Evolutionary conservation across 371 early-diverging fungal genomes (phyloP), one percentile per base, ranked within the genome.

Genomic region (Syncephalastrum monosporum): DNA sequence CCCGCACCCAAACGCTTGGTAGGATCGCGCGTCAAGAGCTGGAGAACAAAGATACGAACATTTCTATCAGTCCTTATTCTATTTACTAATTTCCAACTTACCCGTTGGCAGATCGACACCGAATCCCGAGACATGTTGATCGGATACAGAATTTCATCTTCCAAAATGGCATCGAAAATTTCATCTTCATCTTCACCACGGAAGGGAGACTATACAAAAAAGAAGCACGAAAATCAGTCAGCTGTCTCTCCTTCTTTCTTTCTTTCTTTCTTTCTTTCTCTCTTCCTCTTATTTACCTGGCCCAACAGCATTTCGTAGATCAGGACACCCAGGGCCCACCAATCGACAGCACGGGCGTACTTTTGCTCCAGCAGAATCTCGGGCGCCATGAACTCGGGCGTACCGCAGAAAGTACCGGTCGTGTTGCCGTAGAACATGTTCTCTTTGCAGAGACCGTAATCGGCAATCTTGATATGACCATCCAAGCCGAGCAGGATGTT

Each of bases 391-490:
- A 90, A 92, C 60, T 93, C 93, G 13, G 92, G 90, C 25, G 95
- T 94, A 38, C 95, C 96, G 76, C 96, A 95, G 68, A 94, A 92
- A 1, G 95, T 95, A 57, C 76, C 82, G 1, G 93, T 93, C 1
- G 83, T 86, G 5, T 76, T 70, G 21, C 78, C 74, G 42, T 69
- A 71, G 49, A 74, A 67, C 78, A 84, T 81, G 53, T 81, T 82
- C 56, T 77, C 78, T 52, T 77, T 77, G 56, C 78, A 77, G 8
- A 77, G 58, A 62, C 99, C 99, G 77, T 97, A 99, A 77, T 99
- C 99, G 5, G 98, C 96, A 50, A 99, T 85, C 81, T 98, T 98
- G 74, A 99, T 90, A 65, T 99, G 99, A 3, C 99, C 99, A 64
- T 93, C 89, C 54, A 83, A 62, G 12, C 91, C 65, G 29, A 79